A percentile compares a stretch with the other conserved stretches of the same genome.
Evolutionary conservation across 805 yeast species (phyloP).

Genomic region (Candida odintsovae): DNA sequence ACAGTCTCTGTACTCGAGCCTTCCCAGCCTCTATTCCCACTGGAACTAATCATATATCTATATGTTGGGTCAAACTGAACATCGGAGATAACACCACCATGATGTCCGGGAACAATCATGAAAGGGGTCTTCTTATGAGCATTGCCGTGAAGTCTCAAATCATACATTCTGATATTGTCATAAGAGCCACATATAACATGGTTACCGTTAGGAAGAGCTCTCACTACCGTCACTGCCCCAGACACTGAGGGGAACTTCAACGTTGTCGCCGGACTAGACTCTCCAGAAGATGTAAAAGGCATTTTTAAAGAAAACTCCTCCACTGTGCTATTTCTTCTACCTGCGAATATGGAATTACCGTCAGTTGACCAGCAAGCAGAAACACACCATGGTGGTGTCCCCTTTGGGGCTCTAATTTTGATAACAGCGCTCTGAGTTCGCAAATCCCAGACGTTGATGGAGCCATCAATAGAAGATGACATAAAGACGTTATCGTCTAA

Average conservation of each 20-base stretch:
- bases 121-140: constrained; percentile 51
- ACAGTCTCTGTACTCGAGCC: constrained; percentile 76
- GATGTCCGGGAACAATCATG: constrained; percentile 91
- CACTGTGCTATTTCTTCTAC: constrained; percentile 83
- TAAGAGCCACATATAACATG: constrained; percentile 83
- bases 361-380: constrained; percentile 82
- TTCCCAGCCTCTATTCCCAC: constrained; percentile 96
- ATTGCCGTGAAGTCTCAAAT: constrained; percentile 45
- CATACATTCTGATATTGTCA: constrained; percentile 87
- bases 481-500: constrained; percentile 51
- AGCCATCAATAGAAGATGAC: constrained; percentile 81
- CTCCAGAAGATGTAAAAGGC: constrained; percentile 34
- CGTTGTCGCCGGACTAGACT: constrained; percentile 48
- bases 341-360: constrained; percentile 76
- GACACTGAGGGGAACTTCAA: constrained; percentile 79
- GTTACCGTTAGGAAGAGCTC: constrained; percentile 73
- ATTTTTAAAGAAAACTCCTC: constrained; percentile 67
- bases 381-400: constrained; percentile 92
- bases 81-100: constrained; percentile 81
- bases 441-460: constrained; percentile 75
- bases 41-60: constrained; percentile 80
- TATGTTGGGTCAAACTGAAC: constrained; percentile 82
- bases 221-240: constrained; percentile 82
- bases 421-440: constrained; percentile 44
- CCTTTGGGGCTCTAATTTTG: constrained; percentile 47